A percentile compares a stretch with the other conserved stretches of the same genome.
phyloP scores from a whole-genome alignment of 2,329 filamentous ascomycete genomes.

The Alternaria triticimaculans region DNA sequence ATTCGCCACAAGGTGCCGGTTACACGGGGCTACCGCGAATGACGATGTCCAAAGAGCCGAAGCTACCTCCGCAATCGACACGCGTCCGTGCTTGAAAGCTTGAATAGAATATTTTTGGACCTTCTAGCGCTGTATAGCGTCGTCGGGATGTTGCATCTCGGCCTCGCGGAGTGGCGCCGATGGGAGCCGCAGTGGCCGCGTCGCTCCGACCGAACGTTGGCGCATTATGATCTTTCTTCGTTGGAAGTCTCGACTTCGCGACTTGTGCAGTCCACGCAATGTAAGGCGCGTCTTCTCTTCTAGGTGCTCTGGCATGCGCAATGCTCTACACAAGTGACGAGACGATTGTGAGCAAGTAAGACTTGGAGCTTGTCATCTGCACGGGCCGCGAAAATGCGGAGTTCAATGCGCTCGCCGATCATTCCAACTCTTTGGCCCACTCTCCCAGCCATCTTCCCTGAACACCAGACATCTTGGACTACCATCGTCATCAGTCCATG shows the following conservation, averaged over 20 bases:
- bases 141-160: background rate
- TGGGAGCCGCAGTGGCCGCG: background rate
- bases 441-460: conserved; percentile 51
- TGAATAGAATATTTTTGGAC: background rate
- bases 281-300: background rate
- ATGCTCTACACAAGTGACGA: background rate
- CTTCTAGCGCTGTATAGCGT: background rate
- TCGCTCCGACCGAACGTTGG: background rate
- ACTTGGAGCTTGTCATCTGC: background rate
- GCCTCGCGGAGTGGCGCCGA: background rate
- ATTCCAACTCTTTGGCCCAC: conserved; percentile 20
- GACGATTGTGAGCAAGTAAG: background rate
- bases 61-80: background rate
- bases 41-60: background rate
- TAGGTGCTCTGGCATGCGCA: background rate
- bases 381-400: background rate
- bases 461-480: conserved; percentile 65
- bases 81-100: background rate
- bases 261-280: background rate
- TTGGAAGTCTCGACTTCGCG: background rate
- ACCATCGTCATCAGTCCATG: conserved; percentile 72
- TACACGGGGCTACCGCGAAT: background rate
- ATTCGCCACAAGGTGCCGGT: conserved; percentile 1
- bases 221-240: too few species aligned
- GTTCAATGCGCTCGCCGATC: background rate